Conservation (phyloP, 345 rosid species). For the Durio zibethinus region DNA sequence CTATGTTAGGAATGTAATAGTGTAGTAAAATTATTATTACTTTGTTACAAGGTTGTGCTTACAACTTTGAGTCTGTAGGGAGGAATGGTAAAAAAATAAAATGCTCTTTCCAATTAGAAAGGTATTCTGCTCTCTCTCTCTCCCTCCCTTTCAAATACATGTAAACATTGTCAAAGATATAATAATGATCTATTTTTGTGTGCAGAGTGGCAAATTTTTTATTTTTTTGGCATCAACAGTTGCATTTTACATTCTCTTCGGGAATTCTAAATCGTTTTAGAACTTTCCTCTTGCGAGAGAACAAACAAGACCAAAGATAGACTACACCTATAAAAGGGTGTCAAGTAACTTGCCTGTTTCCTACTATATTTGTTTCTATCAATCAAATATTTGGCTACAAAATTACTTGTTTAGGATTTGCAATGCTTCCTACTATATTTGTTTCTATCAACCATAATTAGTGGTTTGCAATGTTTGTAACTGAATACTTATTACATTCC, state of each 20-base stretch:
- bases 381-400: too few relatives aligned
- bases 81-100: constrained; percentile 69
- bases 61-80: constrained; percentile 84
- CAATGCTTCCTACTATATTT: too few relatives aligned
- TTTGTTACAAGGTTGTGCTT: constrained; percentile 62
- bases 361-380: too few relatives aligned
- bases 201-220: constrained; percentile 94
- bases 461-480: too few relatives aligned
- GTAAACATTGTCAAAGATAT: not conserved
- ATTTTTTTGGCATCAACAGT: constrained; percentile 79
- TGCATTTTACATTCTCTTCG: constrained; percentile 67
- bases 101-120: constrained; percentile 92
- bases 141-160: constrained; percentile 1
- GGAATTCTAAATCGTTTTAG: constrained; percentile 91
- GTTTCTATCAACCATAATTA: too few relatives aligned
- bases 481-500: too few relatives aligned
- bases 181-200: not conserved
- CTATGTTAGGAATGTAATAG: too few relatives aligned
- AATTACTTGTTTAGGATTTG: not conserved
- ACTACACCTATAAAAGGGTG: not conserved
- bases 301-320: constrained; percentile 55
- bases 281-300: constrained; percentile 54
- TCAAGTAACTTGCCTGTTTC: too few relatives aligned
- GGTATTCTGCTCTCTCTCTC: constrained; percentile 38
- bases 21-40: too few relatives aligned